These are phyloP conservation scores for Suillus hirtellus DNA, from an alignment of 768 basidiomycete genomes.

Conservation along the genomic window DNA sequence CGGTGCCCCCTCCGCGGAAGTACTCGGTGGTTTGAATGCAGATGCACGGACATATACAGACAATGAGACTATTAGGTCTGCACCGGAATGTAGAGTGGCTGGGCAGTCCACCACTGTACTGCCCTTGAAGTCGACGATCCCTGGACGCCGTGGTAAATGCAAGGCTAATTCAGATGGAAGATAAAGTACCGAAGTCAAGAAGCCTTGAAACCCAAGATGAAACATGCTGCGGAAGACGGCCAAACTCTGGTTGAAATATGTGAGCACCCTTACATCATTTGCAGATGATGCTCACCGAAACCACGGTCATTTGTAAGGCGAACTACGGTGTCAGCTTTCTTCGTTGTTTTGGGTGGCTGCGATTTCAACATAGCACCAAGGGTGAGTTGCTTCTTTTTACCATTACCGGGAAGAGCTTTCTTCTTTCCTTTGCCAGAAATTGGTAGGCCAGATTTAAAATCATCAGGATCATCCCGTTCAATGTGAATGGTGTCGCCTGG, in stretches of 20 bases:
- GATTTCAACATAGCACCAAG: constrained; percentile 67
- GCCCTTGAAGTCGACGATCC: constrained; percentile 64
- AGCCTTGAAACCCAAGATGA: constrained; percentile 75
- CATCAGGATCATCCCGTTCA: constrained; percentile 52
- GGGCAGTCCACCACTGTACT: constrained; percentile 81
- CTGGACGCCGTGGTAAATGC: constrained; percentile 32
- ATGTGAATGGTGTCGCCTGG: constrained; percentile 59
- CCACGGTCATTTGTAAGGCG: constrained; percentile 64
- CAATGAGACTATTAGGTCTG: constrained; percentile 75
- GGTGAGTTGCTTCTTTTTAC: constrained; percentile 62
- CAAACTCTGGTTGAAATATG: constrained; percentile 59
- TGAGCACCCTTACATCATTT: not conserved
- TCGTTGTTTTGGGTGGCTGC: constrained; percentile 44
- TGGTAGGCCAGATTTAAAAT: constrained; percentile 25
- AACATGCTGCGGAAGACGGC: constrained; percentile 67
- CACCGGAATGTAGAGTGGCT: constrained; percentile 66
- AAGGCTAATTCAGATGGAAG: not conserved
- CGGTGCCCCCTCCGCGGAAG: constrained; percentile 27
- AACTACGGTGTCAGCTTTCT: constrained; percentile 63
- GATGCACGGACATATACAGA: constrained; percentile 65
- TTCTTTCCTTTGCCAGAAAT: constrained; percentile 36
- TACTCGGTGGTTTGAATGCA: constrained; percentile 60
- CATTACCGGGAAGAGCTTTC: constrained; percentile 27
- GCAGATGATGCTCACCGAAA: constrained; percentile 49
- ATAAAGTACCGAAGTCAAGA: constrained; percentile 60